Evolutionary conservation across 371 early-diverging fungal genomes (phyloP), one percentile per base, ranked within the genome.

Genomic region (Actinomortierella wolfii): DNA sequence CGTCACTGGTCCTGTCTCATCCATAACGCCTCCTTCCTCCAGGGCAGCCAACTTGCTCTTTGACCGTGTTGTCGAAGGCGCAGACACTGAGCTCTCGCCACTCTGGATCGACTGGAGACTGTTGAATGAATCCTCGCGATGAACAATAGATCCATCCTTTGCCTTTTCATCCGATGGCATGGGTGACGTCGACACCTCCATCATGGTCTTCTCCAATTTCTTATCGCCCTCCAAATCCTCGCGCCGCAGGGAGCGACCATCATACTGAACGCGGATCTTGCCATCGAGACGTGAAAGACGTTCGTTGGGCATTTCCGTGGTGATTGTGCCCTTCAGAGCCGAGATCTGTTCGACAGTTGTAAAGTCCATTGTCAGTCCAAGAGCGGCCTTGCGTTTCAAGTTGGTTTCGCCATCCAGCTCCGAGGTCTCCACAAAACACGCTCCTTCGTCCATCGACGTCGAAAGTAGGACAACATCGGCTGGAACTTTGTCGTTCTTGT

Each of bases 371-470:
- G 56, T 67, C 47, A 55, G 23, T 28, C 57, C 68, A 43, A 42
- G 42, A 14, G 46, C 78, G 57, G 51, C 67, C 78, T 51, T 65
- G 60, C 85, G 86, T 75, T 93, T 94, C 55, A 94, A 78, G 69
- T 92, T 92, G 29, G 89, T 89, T 61, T 95, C 94, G 53, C 94
- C 94, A 76, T 94, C 92, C 40, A 94, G 76, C 62, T 90, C 89
- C 15, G 88, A 89, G 5, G 94, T 93, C 70, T 94, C 93, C 28
- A 94, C 81, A 77, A 87, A 93, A 64, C 89, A 88, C 25, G 87
- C 81, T 7, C 83, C 83, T 21, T 81, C 86, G 18, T 81, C 82
- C 54, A 91, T 91, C 18, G 86, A 81, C 0, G 87, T 85, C 2
- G 93, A 83, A 9, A 94, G 65, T n/a, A 92, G 67, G 1, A 89